Conservation (phyloP, 1,284 basidiomycete species). For the Wallemia hederae region DNA sequence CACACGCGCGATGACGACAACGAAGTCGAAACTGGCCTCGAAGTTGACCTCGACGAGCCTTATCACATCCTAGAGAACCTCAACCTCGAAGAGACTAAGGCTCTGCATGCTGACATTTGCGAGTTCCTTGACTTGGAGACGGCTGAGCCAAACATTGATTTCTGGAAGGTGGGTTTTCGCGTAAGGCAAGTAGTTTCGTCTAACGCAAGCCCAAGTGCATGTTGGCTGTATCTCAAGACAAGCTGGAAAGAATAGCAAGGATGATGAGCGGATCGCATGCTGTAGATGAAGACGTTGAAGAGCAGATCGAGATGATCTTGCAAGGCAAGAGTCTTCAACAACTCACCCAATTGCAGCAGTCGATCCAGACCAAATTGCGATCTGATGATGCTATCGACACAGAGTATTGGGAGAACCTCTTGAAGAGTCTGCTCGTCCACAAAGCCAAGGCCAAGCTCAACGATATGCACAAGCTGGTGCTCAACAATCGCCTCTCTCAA, state of each 20-base stretch:
- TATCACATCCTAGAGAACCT: conserved; percentile 31
- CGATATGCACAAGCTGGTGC: conserved; percentile 73
- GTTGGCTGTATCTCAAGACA: conserved; percentile 85
- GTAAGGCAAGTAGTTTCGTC: not conserved
- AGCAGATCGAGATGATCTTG: conserved; percentile 40
- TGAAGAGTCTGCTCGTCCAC: conserved; percentile 84
- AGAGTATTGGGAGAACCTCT: conserved; percentile 85
- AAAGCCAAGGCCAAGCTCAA: conserved; percentile 94
- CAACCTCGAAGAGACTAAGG: conserved; percentile 57
- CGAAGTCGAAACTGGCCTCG: conserved; percentile 57
- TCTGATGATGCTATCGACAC: conserved; percentile 84
- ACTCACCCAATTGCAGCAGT: conserved; percentile 48
- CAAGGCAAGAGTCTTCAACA: conserved; percentile 57
- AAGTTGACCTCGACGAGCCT: conserved; percentile 94
- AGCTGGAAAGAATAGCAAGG: conserved; percentile 41
- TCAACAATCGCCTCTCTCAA: conserved; percentile 80
- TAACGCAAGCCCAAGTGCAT: conserved; percentile 32
- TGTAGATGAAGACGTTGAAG: conserved; percentile 38
- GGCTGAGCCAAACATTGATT: conserved; percentile 59
- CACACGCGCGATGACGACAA: conserved; percentile 29
- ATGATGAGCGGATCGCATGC: conserved; percentile 20
- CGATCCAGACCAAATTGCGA: conserved; percentile 58
- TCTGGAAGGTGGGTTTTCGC: conserved; percentile 53
- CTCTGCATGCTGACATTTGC: conserved; percentile 80
- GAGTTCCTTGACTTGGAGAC: conserved; percentile 68